Conservation (phyloP, 2,329 filamentous ascomycete genomes). For the Rasamsonia emersonii region DNA sequence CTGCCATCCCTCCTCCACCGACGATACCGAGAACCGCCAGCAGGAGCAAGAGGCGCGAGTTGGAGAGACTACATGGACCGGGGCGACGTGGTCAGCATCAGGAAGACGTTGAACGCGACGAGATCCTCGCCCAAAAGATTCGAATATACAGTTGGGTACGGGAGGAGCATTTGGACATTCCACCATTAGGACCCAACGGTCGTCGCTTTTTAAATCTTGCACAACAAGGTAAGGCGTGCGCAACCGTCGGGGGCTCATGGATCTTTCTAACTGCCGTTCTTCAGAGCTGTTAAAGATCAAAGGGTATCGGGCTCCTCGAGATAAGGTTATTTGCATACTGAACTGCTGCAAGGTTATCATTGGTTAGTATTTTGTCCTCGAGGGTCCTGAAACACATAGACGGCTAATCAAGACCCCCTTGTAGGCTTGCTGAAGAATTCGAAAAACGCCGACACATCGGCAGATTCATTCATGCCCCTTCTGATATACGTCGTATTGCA, state of each 20-base stretch:
- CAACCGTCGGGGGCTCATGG: too few species aligned
- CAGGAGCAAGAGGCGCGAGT: conserved; percentile 59
- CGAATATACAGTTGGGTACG: conserved; percentile 92
- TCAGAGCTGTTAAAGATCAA: conserved; percentile 90
- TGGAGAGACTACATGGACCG: conserved; percentile 62
- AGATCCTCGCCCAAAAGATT: conserved; percentile 93
- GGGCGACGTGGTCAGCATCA: conserved; percentile 93
- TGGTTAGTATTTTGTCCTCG: conserved; percentile 44
- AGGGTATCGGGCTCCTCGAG: conserved; percentile 88
- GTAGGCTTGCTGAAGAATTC: conserved; percentile 78
- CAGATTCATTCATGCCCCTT: conserved; percentile 89
- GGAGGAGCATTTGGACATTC: conserved; percentile 90
- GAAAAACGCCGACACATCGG: conserved; percentile 79
- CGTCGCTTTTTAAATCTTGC: conserved; percentile 80
- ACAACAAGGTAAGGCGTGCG: conserved; percentile 58
- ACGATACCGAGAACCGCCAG: conserved; percentile 50
- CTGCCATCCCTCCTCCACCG: conserved; percentile 75
- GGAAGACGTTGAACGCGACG: conserved; percentile 93
- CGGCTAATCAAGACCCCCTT: too few species aligned
- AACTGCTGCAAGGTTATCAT: conserved; percentile 99
- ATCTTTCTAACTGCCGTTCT: not conserved
- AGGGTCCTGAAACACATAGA: not conserved
- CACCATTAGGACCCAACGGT: conserved; percentile 73
- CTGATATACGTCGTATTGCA: conserved; percentile 93
- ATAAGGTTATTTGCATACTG: conserved; percentile 96